These are phyloP conservation scores for Bruguiera hainesii DNA, from an alignment of 441 rosid species.

Conservation along the genomic window DNA sequence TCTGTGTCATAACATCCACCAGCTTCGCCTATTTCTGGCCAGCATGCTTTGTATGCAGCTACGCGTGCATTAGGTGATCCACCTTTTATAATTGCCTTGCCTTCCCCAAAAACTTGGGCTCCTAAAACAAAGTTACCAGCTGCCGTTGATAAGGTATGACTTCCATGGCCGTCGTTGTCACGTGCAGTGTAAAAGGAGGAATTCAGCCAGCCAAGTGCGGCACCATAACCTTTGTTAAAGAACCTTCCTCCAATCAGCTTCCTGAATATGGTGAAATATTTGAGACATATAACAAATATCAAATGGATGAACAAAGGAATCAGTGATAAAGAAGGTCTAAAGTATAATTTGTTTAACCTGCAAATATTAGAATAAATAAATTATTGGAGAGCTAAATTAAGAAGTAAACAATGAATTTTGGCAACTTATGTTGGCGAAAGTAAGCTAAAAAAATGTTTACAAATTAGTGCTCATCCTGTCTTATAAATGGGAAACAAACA, in stretches of 20 bases:
- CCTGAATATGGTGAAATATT: constrained; percentile 27
- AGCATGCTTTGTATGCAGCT: constrained; percentile 84
- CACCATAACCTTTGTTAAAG: constrained; percentile 44
- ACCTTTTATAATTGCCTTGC: constrained; percentile 67
- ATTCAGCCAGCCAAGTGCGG: constrained; percentile 24
- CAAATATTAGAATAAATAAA: no score
- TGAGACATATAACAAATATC: no score
- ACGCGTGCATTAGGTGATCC: constrained; percentile 69
- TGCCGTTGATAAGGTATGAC: constrained; percentile 64
- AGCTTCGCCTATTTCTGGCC: constrained; percentile 44
- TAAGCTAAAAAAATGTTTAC: no score
- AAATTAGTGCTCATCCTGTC: no score
- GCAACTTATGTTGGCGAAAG: no score
- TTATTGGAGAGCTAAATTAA: background rate
- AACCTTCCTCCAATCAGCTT: constrained; percentile 62
- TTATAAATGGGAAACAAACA: no score
- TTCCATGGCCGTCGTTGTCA: constrained; percentile 49
- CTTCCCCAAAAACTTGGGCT: constrained; percentile 49
- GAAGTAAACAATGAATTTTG: no score
- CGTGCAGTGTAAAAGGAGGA: constrained; percentile 20
- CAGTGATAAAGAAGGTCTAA: no score
- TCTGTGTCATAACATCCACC: constrained; percentile 55
- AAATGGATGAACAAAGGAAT: no score
- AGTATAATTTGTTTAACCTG: no score
- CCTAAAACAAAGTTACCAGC: constrained; percentile 45